Conservation (phyloP, 305 asterid species). For the Solanum hybrid region DNA sequence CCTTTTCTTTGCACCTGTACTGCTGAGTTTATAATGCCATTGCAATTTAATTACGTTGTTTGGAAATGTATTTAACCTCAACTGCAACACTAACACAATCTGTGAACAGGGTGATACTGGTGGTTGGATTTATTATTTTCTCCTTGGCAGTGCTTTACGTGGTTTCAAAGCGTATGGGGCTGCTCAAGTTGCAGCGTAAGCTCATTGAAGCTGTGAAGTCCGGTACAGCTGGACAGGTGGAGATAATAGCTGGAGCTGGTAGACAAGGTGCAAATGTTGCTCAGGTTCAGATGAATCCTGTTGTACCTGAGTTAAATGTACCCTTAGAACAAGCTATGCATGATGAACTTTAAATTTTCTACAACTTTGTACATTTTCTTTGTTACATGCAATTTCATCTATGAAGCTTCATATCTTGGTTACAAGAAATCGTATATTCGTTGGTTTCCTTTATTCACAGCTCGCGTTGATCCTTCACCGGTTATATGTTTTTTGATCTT, state of each 20-base stretch:
- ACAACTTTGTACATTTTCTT: conserved; percentile 1
- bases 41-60: not conserved
- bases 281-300: conserved; percentile 31
- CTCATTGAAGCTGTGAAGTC: conserved; percentile 58
- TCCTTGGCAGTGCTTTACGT: conserved; percentile 90
- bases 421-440: not conserved
- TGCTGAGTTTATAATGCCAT: not conserved
- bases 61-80: not conserved
- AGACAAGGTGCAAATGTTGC: conserved; percentile 31
- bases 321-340: conserved; percentile 55
- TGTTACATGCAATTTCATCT: not conserved
- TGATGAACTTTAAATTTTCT: conserved; percentile 56
- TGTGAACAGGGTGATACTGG: conserved; percentile 56
- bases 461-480: not conserved
- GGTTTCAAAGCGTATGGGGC: conserved; percentile 81
- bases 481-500: not conserved
- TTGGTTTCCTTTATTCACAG: not conserved
- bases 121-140: conserved; percentile 59
- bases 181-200: conserved; percentile 74
- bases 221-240: conserved; percentile 57
- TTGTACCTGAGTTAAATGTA: conserved; percentile 27
- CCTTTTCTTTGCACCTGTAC: conserved; percentile 1
- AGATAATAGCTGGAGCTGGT: conserved; percentile 27
- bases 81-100: not conserved
- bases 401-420: not conserved